A percentile compares a stretch with the other conserved stretches of the same genome.
Conservation (phyloP, 371 early-diverging fungal species). For the Lichtheimia corymbifera region DNA sequence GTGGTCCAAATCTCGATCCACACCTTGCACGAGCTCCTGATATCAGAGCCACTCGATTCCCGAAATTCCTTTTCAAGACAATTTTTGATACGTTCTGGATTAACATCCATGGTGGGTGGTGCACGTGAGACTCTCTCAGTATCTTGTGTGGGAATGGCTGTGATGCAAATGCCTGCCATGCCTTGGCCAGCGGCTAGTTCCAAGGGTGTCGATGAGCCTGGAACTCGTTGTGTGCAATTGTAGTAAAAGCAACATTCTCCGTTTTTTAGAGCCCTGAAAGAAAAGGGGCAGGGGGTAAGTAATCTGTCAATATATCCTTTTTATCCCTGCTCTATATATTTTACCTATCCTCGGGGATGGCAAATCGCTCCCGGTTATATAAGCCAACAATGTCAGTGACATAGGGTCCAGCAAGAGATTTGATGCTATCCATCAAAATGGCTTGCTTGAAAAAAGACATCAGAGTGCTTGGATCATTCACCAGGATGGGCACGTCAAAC, state of each 20-base stretch:
- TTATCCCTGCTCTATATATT: too few relatives aligned
- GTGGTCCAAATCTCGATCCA: conserved; percentile 74
- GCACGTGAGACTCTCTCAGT: conserved; percentile 8
- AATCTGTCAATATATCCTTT: too few relatives aligned
- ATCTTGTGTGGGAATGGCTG: conserved; percentile 36
- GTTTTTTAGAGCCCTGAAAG: not conserved
- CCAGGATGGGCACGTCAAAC: conserved; percentile 54
- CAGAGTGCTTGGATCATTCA: conserved; percentile 60
- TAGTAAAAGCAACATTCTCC: conserved; percentile 44
- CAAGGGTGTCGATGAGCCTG: conserved; percentile 33
- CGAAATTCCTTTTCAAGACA: conserved; percentile 40
- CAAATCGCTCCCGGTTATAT: conserved; percentile 3
- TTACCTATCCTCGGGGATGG: not conserved
- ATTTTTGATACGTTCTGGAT: conserved; percentile 24
- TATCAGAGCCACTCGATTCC: conserved; percentile 19
- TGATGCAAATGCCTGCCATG: conserved; percentile 69
- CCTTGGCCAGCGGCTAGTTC: conserved; percentile 66
- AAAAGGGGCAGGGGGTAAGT: not conserved
- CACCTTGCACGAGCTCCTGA: conserved; percentile 37
- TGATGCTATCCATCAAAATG: conserved; percentile 51
- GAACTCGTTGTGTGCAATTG: conserved; percentile 45
- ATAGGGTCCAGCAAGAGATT: conserved; percentile 58
- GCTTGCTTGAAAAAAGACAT: conserved; percentile 70
- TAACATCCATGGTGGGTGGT: conserved; percentile 19
- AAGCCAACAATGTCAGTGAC: conserved; percentile 47